Evolutionary conservation across 2,329 filamentous ascomycete species (phyloP).

Genomic region (Atkinsonella hypoxylon): DNA sequence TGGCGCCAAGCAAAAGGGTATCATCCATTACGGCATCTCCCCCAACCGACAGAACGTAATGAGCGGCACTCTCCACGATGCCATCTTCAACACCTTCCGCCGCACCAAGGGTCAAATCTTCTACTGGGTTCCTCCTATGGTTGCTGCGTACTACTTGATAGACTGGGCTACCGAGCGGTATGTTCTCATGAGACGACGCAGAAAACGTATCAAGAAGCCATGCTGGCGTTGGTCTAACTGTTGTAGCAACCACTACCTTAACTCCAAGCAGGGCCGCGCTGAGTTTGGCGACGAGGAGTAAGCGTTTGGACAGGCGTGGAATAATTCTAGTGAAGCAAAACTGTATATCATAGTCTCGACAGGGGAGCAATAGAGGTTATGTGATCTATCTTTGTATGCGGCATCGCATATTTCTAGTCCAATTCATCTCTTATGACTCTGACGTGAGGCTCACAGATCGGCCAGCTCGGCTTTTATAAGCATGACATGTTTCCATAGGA

Average conservation of each 20-base stretch:
- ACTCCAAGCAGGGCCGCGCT: conserved; percentile 63
- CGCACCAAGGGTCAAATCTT: conserved; percentile 77
- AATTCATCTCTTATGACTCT: conserved; percentile 11
- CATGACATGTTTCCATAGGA: too few species aligned
- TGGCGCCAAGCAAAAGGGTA: conserved; percentile 49
- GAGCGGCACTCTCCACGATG: conserved; percentile 64
- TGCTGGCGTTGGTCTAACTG: not conserved
- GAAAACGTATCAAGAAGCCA: not conserved
- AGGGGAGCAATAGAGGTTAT: conserved; percentile 25
- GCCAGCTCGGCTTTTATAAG: too few species aligned
- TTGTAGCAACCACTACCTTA: conserved; percentile 64
- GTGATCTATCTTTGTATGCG: conserved; percentile 7
- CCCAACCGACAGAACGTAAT: conserved; percentile 83
- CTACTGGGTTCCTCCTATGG: conserved; percentile 71
- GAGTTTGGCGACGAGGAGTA: conserved; percentile 37
- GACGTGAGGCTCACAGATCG: not conserved
- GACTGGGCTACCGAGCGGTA: conserved; percentile 88
- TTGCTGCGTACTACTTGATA: conserved; percentile 72
- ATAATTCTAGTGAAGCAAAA: conserved; percentile 7
- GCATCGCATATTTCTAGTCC: conserved; percentile 7
- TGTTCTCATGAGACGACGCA: conserved; percentile 17
- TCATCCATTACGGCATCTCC: conserved; percentile 62
- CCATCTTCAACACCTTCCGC: conserved; percentile 92
- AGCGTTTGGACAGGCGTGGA: conserved; percentile 8
- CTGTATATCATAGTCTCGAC: conserved; percentile 32